Conservation (phyloP, 805 yeast genomes). For the Lipomyces orientalis region DNA sequence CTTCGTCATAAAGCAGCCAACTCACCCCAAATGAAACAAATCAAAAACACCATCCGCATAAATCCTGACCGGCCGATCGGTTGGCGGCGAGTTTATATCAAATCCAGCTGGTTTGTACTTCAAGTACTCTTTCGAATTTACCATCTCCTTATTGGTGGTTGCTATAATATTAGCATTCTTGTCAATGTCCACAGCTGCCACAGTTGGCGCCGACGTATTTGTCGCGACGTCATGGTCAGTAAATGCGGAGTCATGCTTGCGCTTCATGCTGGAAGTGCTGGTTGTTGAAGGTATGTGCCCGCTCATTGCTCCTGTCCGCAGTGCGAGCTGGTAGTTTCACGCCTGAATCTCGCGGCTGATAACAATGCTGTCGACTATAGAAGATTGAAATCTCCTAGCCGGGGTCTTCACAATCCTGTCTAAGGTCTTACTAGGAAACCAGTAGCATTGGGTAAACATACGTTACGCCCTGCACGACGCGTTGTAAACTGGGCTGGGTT, state of each 20-base stretch:
- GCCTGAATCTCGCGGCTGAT: neutral
- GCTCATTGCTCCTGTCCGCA: neutral
- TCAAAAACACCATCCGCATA: conserved; percentile 99
- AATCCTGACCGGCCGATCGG: conserved; percentile 84
- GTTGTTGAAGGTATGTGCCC: neutral
- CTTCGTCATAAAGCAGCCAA: neutral
- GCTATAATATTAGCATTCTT: conserved; percentile 20
- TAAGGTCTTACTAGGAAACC: neutral
- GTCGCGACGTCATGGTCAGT: neutral
- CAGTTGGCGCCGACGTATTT: neutral
- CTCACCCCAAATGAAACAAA: conserved; percentile 82
- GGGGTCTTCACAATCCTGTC: neutral
- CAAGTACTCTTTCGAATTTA: conserved; percentile 29
- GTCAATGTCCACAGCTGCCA: conserved; percentile 12
- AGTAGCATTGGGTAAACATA: neutral
- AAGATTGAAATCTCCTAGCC: neutral
- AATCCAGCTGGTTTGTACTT: conserved; percentile 31
- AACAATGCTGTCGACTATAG: neutral
- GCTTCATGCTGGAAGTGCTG: conserved; percentile 1
- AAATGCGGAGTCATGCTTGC: conserved; percentile 4
- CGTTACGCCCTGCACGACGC: too few relatives aligned
- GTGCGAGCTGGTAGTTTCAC: neutral
- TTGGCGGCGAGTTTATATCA: conserved; percentile 77
- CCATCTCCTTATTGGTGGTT: conserved; percentile 29
- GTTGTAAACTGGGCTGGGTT: neutral